Conservation (phyloP, 2,329 filamentous ascomycete species). For the Tolypocladium pustulatum region DNA sequence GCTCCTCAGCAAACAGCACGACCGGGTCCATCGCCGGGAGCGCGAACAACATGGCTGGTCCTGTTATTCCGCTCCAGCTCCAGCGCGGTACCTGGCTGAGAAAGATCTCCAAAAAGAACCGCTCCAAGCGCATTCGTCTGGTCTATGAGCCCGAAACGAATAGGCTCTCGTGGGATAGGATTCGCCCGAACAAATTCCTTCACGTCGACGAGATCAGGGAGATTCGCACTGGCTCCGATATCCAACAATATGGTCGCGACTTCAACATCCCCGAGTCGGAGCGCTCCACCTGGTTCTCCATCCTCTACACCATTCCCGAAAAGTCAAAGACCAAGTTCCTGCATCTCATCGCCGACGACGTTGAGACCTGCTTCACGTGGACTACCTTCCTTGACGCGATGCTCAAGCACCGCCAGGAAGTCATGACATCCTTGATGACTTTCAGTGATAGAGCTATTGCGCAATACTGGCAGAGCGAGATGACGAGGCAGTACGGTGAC, state of each 20-base stretch:
- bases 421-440: constrained; percentile 81
- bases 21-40: constrained; percentile 35
- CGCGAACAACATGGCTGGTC: constrained; percentile 42
- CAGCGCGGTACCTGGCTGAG: constrained; percentile 67
- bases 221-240: constrained; percentile 73
- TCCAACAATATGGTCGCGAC: constrained; percentile 81
- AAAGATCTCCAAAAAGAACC: constrained; percentile 79
- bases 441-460: constrained; percentile 75
- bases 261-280: constrained; percentile 58
- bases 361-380: constrained; percentile 67
- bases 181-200: constrained; percentile 69
- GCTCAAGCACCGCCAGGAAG: constrained; percentile 73
- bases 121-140: constrained; percentile 57
- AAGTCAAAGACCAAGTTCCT: constrained; percentile 76
- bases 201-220: constrained; percentile 95
- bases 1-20: constrained; percentile 37
- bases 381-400: constrained; percentile 74
- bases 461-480: constrained; percentile 78
- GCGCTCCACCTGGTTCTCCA: constrained; percentile 74
- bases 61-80: constrained; percentile 66
- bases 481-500: constrained; percentile 55
- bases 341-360: constrained; percentile 73
- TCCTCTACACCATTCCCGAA: constrained; percentile 73
- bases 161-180: constrained; percentile 80
- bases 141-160: constrained; percentile 73